phyloP scores from a whole-genome alignment of 2,329 filamentous ascomycete genomes.

The Scopulariopsis brevicaulis region DNA sequence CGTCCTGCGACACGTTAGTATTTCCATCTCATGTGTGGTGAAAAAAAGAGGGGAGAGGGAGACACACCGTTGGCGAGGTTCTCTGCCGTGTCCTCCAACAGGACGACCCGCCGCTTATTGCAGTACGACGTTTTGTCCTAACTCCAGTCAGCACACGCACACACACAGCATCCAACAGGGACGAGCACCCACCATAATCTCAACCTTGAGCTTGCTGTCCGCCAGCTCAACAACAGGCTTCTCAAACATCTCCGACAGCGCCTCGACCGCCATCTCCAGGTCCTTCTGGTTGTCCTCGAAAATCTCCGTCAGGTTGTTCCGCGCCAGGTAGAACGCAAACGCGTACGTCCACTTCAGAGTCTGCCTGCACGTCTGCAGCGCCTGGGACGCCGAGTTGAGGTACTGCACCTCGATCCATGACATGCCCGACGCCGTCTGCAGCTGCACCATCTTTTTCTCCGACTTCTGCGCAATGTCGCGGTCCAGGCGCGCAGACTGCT shows the following conservation, averaged over 20 bases:
- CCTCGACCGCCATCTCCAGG: slow-evolving; percentile 92
- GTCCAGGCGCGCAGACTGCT: slow-evolving; percentile 92
- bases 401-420: slow-evolving; percentile 99
- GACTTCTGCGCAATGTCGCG: slow-evolving; percentile 95
- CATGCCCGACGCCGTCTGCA: slow-evolving; percentile 88
- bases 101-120: slow-evolving; percentile 78
- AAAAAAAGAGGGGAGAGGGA: not conserved
- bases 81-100: slow-evolving; percentile 86
- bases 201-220: slow-evolving; percentile 83
- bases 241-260: slow-evolving; percentile 98
- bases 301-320: slow-evolving; percentile 92
- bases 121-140: slow-evolving; percentile 91
- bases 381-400: slow-evolving; percentile 82
- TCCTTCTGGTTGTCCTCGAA: slow-evolving; percentile 99
- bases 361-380: slow-evolving; percentile 92
- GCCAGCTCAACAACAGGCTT: slow-evolving; percentile 83
- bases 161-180: not conserved
- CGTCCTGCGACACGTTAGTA: not conserved
- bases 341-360: slow-evolving; percentile 99
- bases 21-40: not conserved
- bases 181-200: slow-evolving; percentile 56
- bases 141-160: not conserved
- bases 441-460: slow-evolving; percentile 96
- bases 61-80: slow-evolving; percentile 71
- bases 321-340: slow-evolving; percentile 92